Conservation (phyloP, 2,329 filamentous ascomycete genomes). For the Hypoxylon rubiginosum region DNA sequence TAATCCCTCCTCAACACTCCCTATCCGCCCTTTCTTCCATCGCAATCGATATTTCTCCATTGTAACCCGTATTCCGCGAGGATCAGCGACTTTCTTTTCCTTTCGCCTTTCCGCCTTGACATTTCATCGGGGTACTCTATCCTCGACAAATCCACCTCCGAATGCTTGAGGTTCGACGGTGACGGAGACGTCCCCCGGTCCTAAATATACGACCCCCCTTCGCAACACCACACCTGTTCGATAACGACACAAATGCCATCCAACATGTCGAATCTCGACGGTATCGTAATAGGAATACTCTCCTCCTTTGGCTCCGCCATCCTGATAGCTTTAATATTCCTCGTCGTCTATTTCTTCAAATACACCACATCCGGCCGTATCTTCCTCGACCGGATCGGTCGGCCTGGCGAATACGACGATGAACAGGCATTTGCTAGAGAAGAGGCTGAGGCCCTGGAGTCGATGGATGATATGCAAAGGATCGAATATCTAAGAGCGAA, state of each 20-base stretch:
- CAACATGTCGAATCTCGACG: constrained; percentile 63
- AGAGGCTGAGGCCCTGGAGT: constrained; percentile 93
- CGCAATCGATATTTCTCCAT: constrained; percentile 22
- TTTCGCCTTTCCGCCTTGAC: constrained; percentile 17
- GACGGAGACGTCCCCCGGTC: constrained; percentile 48
- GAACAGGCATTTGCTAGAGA: constrained; percentile 94
- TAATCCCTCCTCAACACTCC: constrained; percentile 33
- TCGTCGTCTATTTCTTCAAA: constrained; percentile 92
- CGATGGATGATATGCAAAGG: constrained; percentile 93
- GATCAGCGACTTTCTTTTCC: constrained; percentile 11
- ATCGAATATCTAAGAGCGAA: constrained; percentile 95
- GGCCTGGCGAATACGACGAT: constrained; percentile 97
- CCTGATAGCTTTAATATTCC: constrained; percentile 82
- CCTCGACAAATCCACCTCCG: constrained; percentile 47
- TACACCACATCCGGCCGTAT: constrained; percentile 91
- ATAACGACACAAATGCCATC: constrained; percentile 8
- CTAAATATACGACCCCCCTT: constrained; percentile 30
- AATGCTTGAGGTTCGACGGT: constrained; percentile 49
- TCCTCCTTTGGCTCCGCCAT: constrained; percentile 94
- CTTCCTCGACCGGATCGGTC: constrained; percentile 90
- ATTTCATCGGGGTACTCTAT: constrained; percentile 41
- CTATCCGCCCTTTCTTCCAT: constrained; percentile 28
- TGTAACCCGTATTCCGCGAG: constrained; percentile 17
- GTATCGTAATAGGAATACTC: constrained; percentile 93
- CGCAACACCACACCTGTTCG: constrained; percentile 25